Evolutionary conservation across 2,329 filamentous ascomycete genomes (phyloP).

Genomic region (Penicillium griseofulvum): DNA sequence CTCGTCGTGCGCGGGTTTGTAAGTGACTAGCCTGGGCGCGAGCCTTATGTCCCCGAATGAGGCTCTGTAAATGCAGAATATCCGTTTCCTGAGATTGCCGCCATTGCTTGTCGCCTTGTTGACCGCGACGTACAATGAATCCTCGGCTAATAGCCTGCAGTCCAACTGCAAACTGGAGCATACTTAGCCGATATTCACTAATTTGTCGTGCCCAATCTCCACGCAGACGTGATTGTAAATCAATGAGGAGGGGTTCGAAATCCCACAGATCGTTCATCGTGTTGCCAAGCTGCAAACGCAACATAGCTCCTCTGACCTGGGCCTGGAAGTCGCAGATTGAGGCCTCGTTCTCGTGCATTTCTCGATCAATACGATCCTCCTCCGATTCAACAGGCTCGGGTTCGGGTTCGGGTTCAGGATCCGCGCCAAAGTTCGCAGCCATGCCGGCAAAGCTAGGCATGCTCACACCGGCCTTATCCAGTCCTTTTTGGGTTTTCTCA

Average conservation of each 20-base stretch:
- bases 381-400: constrained; percentile 75
- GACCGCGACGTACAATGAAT: constrained; percentile 65
- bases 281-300: constrained; percentile 72
- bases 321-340: constrained; percentile 78
- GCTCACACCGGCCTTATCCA: constrained; percentile 89
- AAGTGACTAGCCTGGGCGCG: constrained; percentile 45
- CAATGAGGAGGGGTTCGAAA: constrained; percentile 70
- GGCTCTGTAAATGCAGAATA: constrained; percentile 76
- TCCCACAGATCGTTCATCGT: constrained; percentile 91
- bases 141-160: constrained; percentile 79
- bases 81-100: constrained; percentile 70
- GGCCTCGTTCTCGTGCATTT: constrained; percentile 72
- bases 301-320: constrained; percentile 76
- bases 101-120: constrained; percentile 64
- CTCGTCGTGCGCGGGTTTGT: constrained; percentile 37
- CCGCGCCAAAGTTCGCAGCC: constrained; percentile 90
- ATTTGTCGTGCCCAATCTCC: constrained; percentile 86
- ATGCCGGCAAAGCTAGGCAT: constrained; percentile 99
- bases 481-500: constrained; percentile 92
- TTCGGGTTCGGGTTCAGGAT: constrained; percentile 70
- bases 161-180: constrained; percentile 74
- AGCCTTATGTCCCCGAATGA: constrained; percentile 60
- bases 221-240: constrained; percentile 81
- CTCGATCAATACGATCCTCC: constrained; percentile 79
- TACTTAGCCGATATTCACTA: constrained; percentile 74